Evolutionary conservation across 225 moss, liverwort and hornwort species (phyloP), one percentile per base, ranked within the genome.

Genomic region (Climacium dendroides): DNA sequence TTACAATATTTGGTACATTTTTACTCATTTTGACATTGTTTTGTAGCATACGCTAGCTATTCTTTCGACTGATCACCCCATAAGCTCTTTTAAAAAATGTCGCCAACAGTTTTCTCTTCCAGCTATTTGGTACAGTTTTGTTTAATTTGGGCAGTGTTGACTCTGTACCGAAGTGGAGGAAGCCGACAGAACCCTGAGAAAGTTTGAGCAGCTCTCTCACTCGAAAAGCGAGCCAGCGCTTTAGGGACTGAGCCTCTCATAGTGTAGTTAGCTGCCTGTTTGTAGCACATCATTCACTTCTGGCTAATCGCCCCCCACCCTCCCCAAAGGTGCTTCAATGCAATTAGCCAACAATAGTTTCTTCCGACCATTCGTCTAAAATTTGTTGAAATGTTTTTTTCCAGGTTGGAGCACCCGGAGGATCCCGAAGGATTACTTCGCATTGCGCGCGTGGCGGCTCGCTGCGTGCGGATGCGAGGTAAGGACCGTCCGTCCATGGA

Each of bases 401-500:
- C 78, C 37, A 85, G 94, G 70, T 65, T 93, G 19, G 87, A 88
- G 28, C 90, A 86, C 13, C 94, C 92, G 3, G 89, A 77, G 23
- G 90, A 94, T 55, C 91, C 90, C 15, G 92, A 93, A 41, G 92
- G 92, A 0, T 43, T 94, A 69, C 78, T 94, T 2, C 88, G 93
- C 43, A 91, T 93, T 7, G 94, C 94, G 10, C 87, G 93, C 18
- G 93, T 94, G 67, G 94, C 94, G 18, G 93, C 92, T 43, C 89
- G 92, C 53, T 94, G 94, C 82, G 94, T 94, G 72, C 79, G 92
- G 61, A 81, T 84, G 88, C 89, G 91, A 11, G 93, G 91, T 37
- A 92, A 89, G 84, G 94, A 94, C 48, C 90, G 94, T 2, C 94
- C 94, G 4, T 89, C 93, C 43, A 93, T 94, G 94, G 94, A 94